Base-by-base conservation (phyloP, 2,329 filamentous ascomycete genomes). In the Verticillium nonalfalfae region DNA sequence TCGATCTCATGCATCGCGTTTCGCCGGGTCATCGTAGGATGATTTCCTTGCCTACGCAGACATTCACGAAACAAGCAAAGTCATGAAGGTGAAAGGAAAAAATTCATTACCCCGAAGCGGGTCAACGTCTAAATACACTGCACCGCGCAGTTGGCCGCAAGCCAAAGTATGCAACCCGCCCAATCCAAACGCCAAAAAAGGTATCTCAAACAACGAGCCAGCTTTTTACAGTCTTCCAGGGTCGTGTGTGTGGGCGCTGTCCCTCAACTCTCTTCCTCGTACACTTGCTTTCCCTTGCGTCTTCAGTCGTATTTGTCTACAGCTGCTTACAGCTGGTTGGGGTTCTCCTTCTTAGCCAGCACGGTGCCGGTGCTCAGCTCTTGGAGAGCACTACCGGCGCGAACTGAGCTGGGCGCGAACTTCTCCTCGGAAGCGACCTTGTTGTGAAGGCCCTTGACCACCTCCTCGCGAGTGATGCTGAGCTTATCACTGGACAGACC, bases 401-500 rank as follows among this genome's bases (percentile, higher is more conserved):
- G 45, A 11, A 52, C 45, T 6, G 45, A 52, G 45, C 18, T 52
- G 18, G 45, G 45, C 45, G 45, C 45, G 10, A 26, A 5, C 45
- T 52, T 52, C 45, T 52, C 45, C 45, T 52, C 57, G 6, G 64
- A 54, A n/a, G 58, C 62, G 39, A 57, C 59, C 10, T 36, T 39
- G 40, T 59, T 58, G 50, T 59, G 54, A 36, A 38, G 52, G 55
- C 55, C 57, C 56, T 62, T 61, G 45, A 69, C 50, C 1, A 73
- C 70, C 60, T 73, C 70, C 56, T 67, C 67, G 39, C 71, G 68
- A 34, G 68, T 74, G 57, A 72, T 62, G 26, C 66, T 65, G 54
- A 65, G 61, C 57, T 70, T 63, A 18, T 68, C 68, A 56, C 66
- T 63, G 3, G 70, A 65, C 34, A 81, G 67, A 13, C 79, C 79